Conservation (phyloP, 768 basidiomycete species). For the Panus rudis region DNA sequence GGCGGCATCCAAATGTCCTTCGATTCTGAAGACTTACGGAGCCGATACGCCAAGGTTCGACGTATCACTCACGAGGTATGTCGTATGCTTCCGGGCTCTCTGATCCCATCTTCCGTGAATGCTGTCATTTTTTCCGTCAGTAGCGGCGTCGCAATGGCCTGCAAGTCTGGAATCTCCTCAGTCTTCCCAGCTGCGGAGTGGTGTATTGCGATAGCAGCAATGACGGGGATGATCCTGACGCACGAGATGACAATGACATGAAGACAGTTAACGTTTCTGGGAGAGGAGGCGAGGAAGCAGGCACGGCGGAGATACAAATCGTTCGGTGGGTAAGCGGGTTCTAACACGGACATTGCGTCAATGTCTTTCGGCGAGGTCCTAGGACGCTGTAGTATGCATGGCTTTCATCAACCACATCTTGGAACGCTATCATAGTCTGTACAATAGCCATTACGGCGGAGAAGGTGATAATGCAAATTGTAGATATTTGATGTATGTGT, state of each 20-base stretch:
- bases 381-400: too few relatives aligned
- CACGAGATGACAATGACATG: neutral
- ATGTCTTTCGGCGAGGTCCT: too few relatives aligned
- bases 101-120: neutral
- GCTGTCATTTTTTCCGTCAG: conserved; percentile 1
- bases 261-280: neutral
- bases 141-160: conserved; percentile 6
- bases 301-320: conserved; percentile 5
- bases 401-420: too few relatives aligned
- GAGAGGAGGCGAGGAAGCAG: neutral
- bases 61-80: conserved; percentile 5
- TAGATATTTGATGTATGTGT: too few relatives aligned
- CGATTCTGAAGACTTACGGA: conserved; percentile 1
- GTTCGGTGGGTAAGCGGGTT: conserved; percentile 5
- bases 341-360: too few relatives aligned
- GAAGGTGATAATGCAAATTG: too few relatives aligned
- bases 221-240: neutral
- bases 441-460: too few relatives aligned
- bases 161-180: conserved; percentile 9
- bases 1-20: too few relatives aligned
- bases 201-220: conserved; percentile 3
- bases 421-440: too few relatives aligned
- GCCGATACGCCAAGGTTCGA: conserved; percentile 3
- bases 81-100: neutral
- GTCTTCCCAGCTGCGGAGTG: conserved; percentile 11